Evolutionary conservation across 352 stramenopile genomes (phyloP), one percentile per base, ranked within the genome.

Genomic region (Phytophthora ramorum): DNA sequence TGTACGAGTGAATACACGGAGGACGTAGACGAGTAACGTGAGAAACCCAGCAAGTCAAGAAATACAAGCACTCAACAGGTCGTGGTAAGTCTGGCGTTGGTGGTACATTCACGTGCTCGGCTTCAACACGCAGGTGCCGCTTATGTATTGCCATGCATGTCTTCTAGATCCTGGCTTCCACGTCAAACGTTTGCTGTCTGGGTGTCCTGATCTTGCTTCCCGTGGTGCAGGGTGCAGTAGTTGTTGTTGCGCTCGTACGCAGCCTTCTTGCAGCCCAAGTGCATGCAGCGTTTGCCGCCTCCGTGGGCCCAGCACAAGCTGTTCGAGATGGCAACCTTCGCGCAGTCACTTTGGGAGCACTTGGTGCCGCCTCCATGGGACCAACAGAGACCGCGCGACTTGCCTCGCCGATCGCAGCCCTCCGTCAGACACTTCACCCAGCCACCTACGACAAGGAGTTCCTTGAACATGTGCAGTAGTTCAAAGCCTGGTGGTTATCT

Each of bases 351-450:
- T 7, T 46, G 17, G 1, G 22, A 59, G 59, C 77, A 85, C 48
- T 70, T 73, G 20, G 65, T 83, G 53, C 74, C 77, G 4, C 77
- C 77, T 50, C 61, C 66, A 30, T 85, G 76, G 5, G 73, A 73
- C 76, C 76, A 85, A 56, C 77, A 85, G 30, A 83, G 47, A 9
- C 77, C 77, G 14, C 71, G 61, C 0, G 77, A 72, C 58, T 86
- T 83, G 32, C 63, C 75, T 32, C 78, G 69, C 7, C 65, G 59
- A 7, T 69, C 57, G 26, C 77, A 85, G 20, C 60, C 77, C 16
- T 75, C 65, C 20, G 83, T 61, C 20, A 66, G 53, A 35, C 77
- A 85, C 51, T 75, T 79, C 28, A 75, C 57, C 34, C 63, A 85
- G 17, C 74, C 73, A 16, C 76, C 73, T 83, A 30, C 14, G 12